A percentile compares a stretch with the other conserved stretches of the same genome.
These are phyloP conservation scores for Cutaneotrichosporon spelunceum DNA, from an alignment of 1,284 basidiomycete species.

Conservation along the genomic window DNA sequence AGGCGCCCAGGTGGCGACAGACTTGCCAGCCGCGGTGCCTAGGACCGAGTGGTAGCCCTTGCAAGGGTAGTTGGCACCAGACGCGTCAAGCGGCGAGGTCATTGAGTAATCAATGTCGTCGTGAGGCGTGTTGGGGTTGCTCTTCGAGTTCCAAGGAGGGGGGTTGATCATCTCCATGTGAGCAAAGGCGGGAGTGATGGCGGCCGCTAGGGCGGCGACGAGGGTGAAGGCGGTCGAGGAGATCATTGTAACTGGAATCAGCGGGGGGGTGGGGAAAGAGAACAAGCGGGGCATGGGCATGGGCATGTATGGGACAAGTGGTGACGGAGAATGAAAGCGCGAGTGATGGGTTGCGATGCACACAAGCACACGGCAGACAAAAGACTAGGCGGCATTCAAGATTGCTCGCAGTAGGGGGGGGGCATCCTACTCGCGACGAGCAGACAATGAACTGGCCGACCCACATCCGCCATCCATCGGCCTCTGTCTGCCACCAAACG, in stretches of 20 bases:
- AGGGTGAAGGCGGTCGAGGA: background rate
- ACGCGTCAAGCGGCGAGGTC: conserved; percentile 43
- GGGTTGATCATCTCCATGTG: conserved; percentile 48
- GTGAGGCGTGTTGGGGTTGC: conserved; percentile 39
- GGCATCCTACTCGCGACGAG: too few relatives aligned
- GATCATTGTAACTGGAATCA: background rate
- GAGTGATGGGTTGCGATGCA: too few relatives aligned
- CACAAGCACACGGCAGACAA: too few relatives aligned
- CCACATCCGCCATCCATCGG: too few relatives aligned
- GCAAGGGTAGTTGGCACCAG: conserved; percentile 50
- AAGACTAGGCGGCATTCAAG: too few relatives aligned
- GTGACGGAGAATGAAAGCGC: too few relatives aligned
- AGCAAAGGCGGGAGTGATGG: conserved; percentile 31
- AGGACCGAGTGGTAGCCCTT: conserved; percentile 34
- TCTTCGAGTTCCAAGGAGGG: conserved; percentile 36
- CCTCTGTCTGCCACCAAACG: too few relatives aligned
- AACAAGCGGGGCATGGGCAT: too few relatives aligned
- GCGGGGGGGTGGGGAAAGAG: background rate
- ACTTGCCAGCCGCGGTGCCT: conserved; percentile 23
- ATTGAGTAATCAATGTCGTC: conserved; percentile 46
- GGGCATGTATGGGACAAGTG: too few relatives aligned
- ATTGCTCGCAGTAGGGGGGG: too few relatives aligned
- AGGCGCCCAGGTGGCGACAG: conserved; percentile 40
- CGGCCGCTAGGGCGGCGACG: conserved; percentile 15
- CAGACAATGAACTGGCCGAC: too few relatives aligned